phyloP scores from a whole-genome alignment of 805 yeast species.

The Metschnikowia peoriensis region DNA sequence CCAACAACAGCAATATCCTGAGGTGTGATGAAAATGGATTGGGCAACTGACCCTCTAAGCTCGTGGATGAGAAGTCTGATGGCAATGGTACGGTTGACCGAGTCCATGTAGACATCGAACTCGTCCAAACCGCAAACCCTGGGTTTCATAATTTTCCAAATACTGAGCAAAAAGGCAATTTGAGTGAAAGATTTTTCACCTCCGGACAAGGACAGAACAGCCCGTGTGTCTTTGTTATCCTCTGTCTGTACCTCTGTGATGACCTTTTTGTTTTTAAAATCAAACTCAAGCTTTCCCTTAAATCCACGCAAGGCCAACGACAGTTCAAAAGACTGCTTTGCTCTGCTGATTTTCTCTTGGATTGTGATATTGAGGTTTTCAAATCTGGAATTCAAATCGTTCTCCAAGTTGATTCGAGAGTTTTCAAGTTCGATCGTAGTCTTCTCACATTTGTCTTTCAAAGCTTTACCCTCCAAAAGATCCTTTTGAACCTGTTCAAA shows the following conservation, averaged over 20 bases:
- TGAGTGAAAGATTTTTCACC: conserved; percentile 97
- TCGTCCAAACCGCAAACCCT: conserved; percentile 90
- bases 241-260: conserved; percentile 61
- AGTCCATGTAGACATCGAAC: conserved; percentile 97
- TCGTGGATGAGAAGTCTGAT: conserved; percentile 70
- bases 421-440: conserved; percentile 36
- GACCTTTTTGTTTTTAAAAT: conserved; percentile 49
- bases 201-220: conserved; percentile 85
- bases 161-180: conserved; percentile 78
- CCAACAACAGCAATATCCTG: conserved; percentile 78
- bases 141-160: conserved; percentile 92
- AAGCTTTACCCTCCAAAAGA: conserved; percentile 43
- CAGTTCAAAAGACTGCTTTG: conserved; percentile 47
- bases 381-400: conserved; percentile 33
- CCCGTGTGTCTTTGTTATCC: conserved; percentile 56
- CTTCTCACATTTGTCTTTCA: conserved; percentile 41
- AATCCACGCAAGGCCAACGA: conserved; percentile 68
- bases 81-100: conserved; percentile 79
- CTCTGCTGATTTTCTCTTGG: conserved; percentile 29
- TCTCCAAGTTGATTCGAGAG: conserved; percentile 25
- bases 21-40: conserved; percentile 91
- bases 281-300: conserved; percentile 68
- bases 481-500: conserved; percentile 54
- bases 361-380: conserved; percentile 34
- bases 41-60: conserved; percentile 64